Conservation (phyloP, 83 land plant genomes). For the Diphasiastrum complanatum region DNA sequence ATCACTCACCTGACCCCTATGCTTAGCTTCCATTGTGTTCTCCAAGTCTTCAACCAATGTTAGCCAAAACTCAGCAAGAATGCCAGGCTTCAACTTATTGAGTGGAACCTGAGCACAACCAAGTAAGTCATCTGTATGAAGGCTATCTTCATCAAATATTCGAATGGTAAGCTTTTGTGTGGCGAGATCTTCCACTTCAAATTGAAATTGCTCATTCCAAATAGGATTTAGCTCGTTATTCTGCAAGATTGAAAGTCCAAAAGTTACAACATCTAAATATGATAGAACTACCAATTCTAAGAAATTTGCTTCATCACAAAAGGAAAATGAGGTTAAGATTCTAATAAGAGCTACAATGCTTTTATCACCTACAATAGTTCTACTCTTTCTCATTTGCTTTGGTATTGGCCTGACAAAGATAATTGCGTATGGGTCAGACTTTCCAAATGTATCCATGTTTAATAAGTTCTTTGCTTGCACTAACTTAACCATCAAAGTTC, state of each 20-base stretch:
- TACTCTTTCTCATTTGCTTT: background rate
- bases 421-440: conserved; percentile 15
- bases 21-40: too few relatives aligned
- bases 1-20: too few relatives aligned
- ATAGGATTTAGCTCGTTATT: conserved; percentile 6
- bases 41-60: background rate
- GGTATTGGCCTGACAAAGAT: conserved; percentile 15
- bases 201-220: background rate
- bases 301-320: background rate
- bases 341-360: background rate
- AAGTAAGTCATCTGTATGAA: conserved; percentile 3
- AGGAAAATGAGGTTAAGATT: too few relatives aligned
- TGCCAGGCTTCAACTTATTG: conserved; percentile 3
- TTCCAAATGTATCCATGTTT: conserved; percentile 13
- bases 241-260: background rate
- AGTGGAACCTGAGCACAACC: conserved; percentile 4
- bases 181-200: conserved; percentile 15
- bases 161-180: conserved; percentile 13
- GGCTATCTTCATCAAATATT: conserved; percentile 9
- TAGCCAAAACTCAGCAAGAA: conserved; percentile 1
- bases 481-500: conserved; percentile 6
- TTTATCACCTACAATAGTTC: background rate
- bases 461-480: conserved; percentile 12
- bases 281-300: background rate
- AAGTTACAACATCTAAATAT: background rate